phyloP scores from a whole-genome alignment of 2,329 filamentous ascomycete species.

The Chalara sp. region DNA sequence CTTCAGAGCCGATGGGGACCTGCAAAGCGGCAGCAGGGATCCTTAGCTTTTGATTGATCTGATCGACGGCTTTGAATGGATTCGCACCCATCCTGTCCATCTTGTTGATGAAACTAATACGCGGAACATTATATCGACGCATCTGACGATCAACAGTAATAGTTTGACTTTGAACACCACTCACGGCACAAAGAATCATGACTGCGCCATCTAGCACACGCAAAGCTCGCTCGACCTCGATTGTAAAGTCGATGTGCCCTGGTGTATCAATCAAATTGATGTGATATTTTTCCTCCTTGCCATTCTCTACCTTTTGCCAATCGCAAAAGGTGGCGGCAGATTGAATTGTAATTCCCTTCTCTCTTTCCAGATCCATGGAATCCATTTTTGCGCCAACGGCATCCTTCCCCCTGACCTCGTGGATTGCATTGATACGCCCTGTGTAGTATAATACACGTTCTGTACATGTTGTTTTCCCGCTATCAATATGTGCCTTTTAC shows the following conservation, averaged over 20 bases:
- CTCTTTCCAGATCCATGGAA: slow-evolving; percentile 96
- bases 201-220: slow-evolving; percentile 93
- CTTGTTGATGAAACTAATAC: slow-evolving; percentile 97
- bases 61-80: slow-evolving; percentile 93
- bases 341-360: slow-evolving; percentile 98
- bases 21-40: slow-evolving; percentile 90
- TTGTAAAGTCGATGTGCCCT: slow-evolving; percentile 98
- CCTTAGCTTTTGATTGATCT: slow-evolving; percentile 95
- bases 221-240: slow-evolving; percentile 93
- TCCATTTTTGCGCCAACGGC: slow-evolving; percentile 98
- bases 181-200: slow-evolving; percentile 97
- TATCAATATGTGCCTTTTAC: slow-evolving; percentile 86
- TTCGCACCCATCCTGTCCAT: slow-evolving; percentile 99
- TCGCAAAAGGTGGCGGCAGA: slow-evolving; percentile 97
- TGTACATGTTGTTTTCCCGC: slow-evolving; percentile 93
- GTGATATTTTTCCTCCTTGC: slow-evolving; percentile 86
- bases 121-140: slow-evolving; percentile 94
- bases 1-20: slow-evolving; percentile 87
- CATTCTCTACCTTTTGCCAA: slow-evolving; percentile 82
- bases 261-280: slow-evolving; percentile 98
- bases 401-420: slow-evolving; percentile 94
- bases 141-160: slow-evolving; percentile 98
- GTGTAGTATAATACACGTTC: slow-evolving; percentile 98
- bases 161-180: slow-evolving; percentile 94
- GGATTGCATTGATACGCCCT: slow-evolving; percentile 91